phyloP scores from a whole-genome alignment of 305 asterid species.

The Fraxinus dipetala region DNA sequence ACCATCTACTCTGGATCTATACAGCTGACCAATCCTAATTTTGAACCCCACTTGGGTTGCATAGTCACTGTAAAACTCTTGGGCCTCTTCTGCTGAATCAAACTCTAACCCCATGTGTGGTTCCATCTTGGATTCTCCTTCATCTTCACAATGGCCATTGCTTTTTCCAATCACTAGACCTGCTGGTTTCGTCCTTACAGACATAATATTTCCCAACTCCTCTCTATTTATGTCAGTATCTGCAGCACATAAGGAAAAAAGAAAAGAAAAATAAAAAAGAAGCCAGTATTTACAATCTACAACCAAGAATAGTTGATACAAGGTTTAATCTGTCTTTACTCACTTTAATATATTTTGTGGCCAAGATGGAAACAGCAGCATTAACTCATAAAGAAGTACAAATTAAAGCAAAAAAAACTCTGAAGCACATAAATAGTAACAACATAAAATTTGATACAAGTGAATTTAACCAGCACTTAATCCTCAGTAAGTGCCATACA shows the following conservation, averaged over 20 bases:
- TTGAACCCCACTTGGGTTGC: conserved; percentile 75
- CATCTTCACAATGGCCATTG: conserved; percentile 52
- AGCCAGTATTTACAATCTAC: not conserved
- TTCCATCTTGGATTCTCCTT: conserved; percentile 59
- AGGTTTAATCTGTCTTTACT: not conserved
- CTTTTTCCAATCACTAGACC: conserved; percentile 37
- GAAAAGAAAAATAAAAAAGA: not conserved
- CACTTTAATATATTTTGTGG: conserved; percentile 2
- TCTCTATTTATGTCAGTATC: conserved; percentile 71
- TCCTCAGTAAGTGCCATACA: not conserved
- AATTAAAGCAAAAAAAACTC: not conserved
- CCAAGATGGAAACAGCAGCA: not conserved
- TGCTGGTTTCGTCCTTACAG: conserved; percentile 63
- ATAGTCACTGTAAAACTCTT: conserved; percentile 67
- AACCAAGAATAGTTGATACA: not conserved
- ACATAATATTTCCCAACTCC: conserved; percentile 56
- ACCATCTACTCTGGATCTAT: conserved; percentile 83
- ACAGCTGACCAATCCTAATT: conserved; percentile 92
- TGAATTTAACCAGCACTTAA: not conserved
- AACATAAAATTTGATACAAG: not conserved
- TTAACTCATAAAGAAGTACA: not conserved
- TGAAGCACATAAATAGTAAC: not conserved
- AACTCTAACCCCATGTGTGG: conserved; percentile 80
- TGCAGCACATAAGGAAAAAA: conserved; percentile 27
- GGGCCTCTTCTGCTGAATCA: conserved; percentile 83